Conservation (phyloP, 495 filamentous ascomycete genomes). For the Penicillium soppii region DNA sequence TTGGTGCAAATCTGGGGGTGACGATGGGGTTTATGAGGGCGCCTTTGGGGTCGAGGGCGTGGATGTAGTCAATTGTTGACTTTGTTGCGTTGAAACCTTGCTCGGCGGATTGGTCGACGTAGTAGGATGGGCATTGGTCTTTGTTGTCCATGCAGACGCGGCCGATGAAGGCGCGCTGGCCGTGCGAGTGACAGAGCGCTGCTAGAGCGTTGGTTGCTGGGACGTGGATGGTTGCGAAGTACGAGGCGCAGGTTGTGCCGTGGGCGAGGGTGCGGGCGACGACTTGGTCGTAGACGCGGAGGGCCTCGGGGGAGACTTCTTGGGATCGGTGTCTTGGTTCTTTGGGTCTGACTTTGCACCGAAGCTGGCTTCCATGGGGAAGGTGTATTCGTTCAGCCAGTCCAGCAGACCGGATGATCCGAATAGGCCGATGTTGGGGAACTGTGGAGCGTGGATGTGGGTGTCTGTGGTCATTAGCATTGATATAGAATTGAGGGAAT, state of each 20-base stretch:
- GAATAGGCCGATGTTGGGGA: slow-evolving; percentile 89
- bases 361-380: slow-evolving; percentile 81
- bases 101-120: slow-evolving; percentile 64
- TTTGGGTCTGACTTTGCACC: slow-evolving; percentile 18
- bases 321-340: slow-evolving; percentile 13
- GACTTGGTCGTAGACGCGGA: slow-evolving; percentile 66
- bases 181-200: slow-evolving; percentile 67
- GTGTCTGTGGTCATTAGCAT: slow-evolving; percentile 59
- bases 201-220: slow-evolving; percentile 84
- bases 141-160: slow-evolving; percentile 84
- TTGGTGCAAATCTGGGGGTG: slow-evolving; percentile 85
- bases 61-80: slow-evolving; percentile 64
- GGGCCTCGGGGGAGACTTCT: slow-evolving; percentile 43
- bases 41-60: slow-evolving; percentile 57
- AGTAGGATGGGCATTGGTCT: slow-evolving; percentile 63
- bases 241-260: slow-evolving; percentile 87
- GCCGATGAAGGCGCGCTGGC: slow-evolving; percentile 88
- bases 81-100: slow-evolving; percentile 54
- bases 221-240: slow-evolving; percentile 87
- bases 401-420: slow-evolving; percentile 84
- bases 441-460: slow-evolving; percentile 92
- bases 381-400: slow-evolving; percentile 95
- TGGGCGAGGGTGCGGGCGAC: slow-evolving; percentile 77
- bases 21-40: slow-evolving; percentile 71
- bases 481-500: background rate